phyloP scores from a whole-genome alignment of 2,329 filamentous ascomycete genomes.

The Aureobasidium sp. region DNA sequence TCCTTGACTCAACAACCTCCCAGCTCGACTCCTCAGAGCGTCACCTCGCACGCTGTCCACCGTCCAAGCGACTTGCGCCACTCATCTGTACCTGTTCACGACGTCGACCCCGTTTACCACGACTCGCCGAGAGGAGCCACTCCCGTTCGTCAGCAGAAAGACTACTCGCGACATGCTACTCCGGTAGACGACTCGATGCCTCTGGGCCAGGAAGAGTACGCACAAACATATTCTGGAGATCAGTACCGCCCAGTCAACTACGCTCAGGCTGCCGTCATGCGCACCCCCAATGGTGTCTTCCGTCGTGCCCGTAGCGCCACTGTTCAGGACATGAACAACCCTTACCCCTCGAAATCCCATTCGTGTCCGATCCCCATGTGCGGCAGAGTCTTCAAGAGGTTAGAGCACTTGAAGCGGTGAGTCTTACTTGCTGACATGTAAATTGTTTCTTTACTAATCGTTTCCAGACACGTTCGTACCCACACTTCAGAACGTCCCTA shows the following conservation, averaged over 20 bases:
- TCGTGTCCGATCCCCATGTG: conserved; percentile 99
- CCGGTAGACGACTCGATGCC: conserved; percentile 64
- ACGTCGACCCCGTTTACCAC: conserved; percentile 66
- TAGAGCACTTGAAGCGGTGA: conserved; percentile 99
- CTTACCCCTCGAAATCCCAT: conserved; percentile 96
- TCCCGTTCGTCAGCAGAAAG: conserved; percentile 68
- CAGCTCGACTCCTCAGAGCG: conserved; percentile 22
- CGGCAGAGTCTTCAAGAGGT: conserved; percentile 93
- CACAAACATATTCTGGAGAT: conserved; percentile 33
- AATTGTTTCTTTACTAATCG: conserved; percentile 24
- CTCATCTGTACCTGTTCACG: conserved; percentile 79
- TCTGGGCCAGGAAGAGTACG: conserved; percentile 35
- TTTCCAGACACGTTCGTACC: conserved; percentile 87
- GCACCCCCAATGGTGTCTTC: conserved; percentile 64
- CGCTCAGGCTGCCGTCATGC: conserved; percentile 52
- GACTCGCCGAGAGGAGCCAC: conserved; percentile 64
- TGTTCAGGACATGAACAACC: conserved; percentile 81
- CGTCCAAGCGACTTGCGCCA: conserved; percentile 84
- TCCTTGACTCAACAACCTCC: conserved; percentile 61
- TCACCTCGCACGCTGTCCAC: conserved; percentile 54
- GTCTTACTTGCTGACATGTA: conserved; percentile 42
- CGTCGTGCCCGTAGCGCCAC: conserved; percentile 90
- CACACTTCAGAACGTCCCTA: conserved; percentile 99
- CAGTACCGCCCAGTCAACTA: conserved; percentile 39
- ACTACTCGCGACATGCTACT: conserved; percentile 85